Evolutionary conservation across 2,329 filamentous ascomycete genomes (phyloP), one percentile per base, ranked within the genome.

Genomic region (Ophiostoma novo-ulmi): DNA sequence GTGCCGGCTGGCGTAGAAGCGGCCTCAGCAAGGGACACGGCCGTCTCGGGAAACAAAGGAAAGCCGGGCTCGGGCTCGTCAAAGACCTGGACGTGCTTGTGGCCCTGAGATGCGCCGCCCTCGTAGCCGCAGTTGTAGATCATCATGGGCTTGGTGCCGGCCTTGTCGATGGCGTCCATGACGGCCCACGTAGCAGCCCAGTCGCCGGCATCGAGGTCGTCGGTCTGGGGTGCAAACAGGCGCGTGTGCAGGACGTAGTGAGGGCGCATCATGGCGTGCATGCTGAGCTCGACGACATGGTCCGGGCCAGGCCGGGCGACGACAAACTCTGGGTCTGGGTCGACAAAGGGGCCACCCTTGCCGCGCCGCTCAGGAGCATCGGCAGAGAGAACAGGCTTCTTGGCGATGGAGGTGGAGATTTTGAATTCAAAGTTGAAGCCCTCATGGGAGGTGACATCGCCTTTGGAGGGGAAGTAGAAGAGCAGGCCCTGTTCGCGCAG

Each of bases 41-140:
- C 69, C 22, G 26, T 58, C 48, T 73, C 74, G 13, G 76, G 75
- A 38, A 78, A 78, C 14, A 75, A 71, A 1, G 39, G 44, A 36
- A 75, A 75, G 4, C 72, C 72, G 14, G 72, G 75, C 8, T 70
- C 38, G 35, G 80, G 79, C 68, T 76, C 74, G 0, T 77, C 79
- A 67, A 82, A 78, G 1, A 82, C 70, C 71, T 83, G 81, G 71
- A 82, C 75, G 75, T 83, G 81, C 73, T 83, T 83, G 74, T 83
- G 81, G 3, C 80, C 80, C 70, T 81, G 78, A 17, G 78, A 80
- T 1, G 77, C 79, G 22, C 81, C 82, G 68, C 79, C 79, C 36
- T 81, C 79, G 61, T 80, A 78, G 17, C 82, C 82, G 68, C 81
- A 82, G 72, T 83, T 83, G 74, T 80, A 83, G 48, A 83, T 80